These are phyloP conservation scores for Zasmidium angulare DNA, from an alignment of 2,329 filamentous ascomycete species.

Conservation along the genomic window DNA sequence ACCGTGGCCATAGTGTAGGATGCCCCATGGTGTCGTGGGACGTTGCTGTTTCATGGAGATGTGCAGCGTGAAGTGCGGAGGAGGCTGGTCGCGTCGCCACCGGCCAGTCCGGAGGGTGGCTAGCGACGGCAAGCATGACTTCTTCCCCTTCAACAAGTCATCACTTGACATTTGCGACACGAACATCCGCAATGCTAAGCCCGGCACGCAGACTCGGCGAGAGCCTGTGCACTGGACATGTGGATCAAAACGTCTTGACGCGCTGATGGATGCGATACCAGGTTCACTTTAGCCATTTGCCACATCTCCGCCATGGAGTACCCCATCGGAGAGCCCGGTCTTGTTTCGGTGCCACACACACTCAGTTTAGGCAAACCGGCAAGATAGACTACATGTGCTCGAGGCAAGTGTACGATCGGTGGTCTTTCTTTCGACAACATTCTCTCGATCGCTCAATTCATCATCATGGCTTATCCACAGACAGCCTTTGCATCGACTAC, in stretches of 20 bases:
- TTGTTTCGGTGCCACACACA: no score
- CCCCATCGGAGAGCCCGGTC: no score
- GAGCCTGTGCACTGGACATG: no score
- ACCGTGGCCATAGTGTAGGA: background rate
- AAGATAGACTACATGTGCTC: background rate
- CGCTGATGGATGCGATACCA: no score
- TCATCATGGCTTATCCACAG: constrained; percentile 43
- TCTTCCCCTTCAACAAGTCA: no score
- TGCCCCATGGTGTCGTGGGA: background rate
- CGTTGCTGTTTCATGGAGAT: background rate
- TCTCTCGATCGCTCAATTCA: background rate
- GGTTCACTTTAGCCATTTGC: no score
- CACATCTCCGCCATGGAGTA: no score
- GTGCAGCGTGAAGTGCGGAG: background rate
- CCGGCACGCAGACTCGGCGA: no score
- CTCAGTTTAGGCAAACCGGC: background rate
- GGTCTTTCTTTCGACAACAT: background rate
- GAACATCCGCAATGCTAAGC: no score
- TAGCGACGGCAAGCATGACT: no score
- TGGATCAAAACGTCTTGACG: no score
- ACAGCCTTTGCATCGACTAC: constrained; percentile 34
- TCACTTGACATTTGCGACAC: no score
- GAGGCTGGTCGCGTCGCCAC: background rate
- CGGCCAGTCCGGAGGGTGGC: background rate
- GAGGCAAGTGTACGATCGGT: background rate